Evolutionary conservation across 1,139 yeast species (phyloP).

Genomic region (Debaryomycetaceae sp.): DNA sequence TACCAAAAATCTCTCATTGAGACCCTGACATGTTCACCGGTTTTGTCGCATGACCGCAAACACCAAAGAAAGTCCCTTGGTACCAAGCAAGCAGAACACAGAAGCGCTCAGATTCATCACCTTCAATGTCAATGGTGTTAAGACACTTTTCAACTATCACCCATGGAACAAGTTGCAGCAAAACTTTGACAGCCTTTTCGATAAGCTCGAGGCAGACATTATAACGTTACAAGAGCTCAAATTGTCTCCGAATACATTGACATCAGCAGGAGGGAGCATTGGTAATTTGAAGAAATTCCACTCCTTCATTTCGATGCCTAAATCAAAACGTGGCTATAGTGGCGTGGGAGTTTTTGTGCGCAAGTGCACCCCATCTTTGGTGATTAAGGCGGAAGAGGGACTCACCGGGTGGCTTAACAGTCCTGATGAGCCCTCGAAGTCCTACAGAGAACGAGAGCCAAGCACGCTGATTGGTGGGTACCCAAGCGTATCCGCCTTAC

Average conservation of each 20-base stretch:
- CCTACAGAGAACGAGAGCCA: slow-evolving; percentile 19
- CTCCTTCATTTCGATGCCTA: slow-evolving; percentile 69
- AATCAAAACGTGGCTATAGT: slow-evolving; percentile 70
- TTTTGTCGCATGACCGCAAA: no score
- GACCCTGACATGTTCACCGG: no score
- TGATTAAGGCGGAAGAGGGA: slow-evolving; percentile 84
- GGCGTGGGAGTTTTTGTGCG: slow-evolving; percentile 88
- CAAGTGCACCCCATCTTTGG: slow-evolving; percentile 34
- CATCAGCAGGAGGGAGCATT: slow-evolving; percentile 28
- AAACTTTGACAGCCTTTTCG: slow-evolving; percentile 48
- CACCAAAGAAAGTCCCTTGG: no score
- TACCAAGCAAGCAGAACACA: slow-evolving; percentile 2
- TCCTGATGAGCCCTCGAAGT: slow-evolving; percentile 12
- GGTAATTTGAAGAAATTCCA: slow-evolving; percentile 57
- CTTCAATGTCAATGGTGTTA: slow-evolving; percentile 82
- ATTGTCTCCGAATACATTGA: slow-evolving; percentile 47
- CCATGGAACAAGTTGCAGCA: slow-evolving; percentile 67
- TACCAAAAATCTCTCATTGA: no score
- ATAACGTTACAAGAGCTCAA: slow-evolving; percentile 84
- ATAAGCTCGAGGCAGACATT: slow-evolving; percentile 63
- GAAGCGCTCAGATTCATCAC: slow-evolving; percentile 46
- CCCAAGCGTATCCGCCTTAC: slow-evolving; percentile 26
- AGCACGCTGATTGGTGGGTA: slow-evolving; percentile 65
- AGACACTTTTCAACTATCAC: slow-evolving; percentile 72
- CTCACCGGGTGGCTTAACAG: slow-evolving; percentile 61